These are phyloP conservation scores for Henckelia pumila DNA, from an alignment of 257 asterid species.

Conservation along the genomic window DNA sequence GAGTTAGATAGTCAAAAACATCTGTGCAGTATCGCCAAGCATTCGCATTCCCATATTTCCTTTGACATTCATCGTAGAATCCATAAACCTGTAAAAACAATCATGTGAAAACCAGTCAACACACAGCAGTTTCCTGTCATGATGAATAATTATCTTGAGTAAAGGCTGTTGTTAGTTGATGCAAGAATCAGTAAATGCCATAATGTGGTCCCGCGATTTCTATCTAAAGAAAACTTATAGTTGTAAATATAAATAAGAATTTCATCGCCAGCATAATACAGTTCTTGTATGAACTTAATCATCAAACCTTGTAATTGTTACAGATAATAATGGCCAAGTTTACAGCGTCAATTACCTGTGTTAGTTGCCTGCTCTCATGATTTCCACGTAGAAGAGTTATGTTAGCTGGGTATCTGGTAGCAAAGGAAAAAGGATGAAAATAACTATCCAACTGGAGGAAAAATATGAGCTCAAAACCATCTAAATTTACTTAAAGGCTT, in stretches of 20 bases:
- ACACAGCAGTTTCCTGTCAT: constrained; percentile 20
- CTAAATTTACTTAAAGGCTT: constrained; percentile 9
- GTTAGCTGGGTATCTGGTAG: constrained; percentile 83
- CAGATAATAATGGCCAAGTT: neutral
- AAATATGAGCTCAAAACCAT: constrained; percentile 14
- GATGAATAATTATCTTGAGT: constrained; percentile 6
- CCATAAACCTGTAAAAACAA: constrained; percentile 77
- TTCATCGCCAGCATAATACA: neutral
- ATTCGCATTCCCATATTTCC: constrained; percentile 95
- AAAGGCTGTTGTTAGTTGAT: constrained; percentile 17
- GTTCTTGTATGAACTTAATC: constrained; percentile 14
- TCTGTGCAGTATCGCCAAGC: constrained; percentile 99
- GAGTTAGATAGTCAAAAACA: constrained; percentile 91
- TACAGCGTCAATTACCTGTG: constrained; percentile 57
- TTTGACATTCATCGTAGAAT: constrained; percentile 97
- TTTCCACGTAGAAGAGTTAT: constrained; percentile 96
- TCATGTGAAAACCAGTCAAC: constrained; percentile 20
- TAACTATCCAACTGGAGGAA: constrained; percentile 22
- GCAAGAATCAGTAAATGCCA: neutral
- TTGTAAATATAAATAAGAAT: constrained; percentile 1
- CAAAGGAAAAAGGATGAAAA: constrained; percentile 24
- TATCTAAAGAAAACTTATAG: constrained; percentile 2
- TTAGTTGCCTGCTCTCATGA: constrained; percentile 95
- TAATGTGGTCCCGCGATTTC: neutral
- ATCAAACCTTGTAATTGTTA: neutral